Conservation (phyloP, 2,329 filamentous ascomycete species). For the Cercospora nicotianae region DNA sequence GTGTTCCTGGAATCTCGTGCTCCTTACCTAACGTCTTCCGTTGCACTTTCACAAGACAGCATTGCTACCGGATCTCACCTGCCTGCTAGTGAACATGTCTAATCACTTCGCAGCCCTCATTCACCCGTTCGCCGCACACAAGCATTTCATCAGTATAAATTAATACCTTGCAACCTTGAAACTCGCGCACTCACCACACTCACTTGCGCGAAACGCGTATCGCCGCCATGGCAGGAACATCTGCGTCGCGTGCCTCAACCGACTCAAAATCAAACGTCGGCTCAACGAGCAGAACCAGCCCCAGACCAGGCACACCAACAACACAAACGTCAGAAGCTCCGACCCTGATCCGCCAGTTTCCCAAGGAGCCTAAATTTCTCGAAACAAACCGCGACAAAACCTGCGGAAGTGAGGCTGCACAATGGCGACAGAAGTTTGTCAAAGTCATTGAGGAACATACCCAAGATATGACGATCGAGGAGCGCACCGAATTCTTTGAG, state of each 20-base stretch:
- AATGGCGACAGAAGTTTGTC: constrained; percentile 11
- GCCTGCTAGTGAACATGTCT: constrained; percentile 1
- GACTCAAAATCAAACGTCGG: neutral
- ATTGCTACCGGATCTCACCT: neutral
- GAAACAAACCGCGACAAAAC: constrained; percentile 6
- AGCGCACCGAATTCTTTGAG: constrained; percentile 14
- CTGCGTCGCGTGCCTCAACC: neutral
- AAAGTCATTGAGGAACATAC: constrained; percentile 11
- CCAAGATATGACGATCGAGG: constrained; percentile 7
- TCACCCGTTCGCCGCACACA: neutral
- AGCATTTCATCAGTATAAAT: neutral
- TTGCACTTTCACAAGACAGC: neutral
- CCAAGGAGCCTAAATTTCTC: constrained; percentile 1
- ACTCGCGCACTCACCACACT: neutral
- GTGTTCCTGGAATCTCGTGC: neutral
- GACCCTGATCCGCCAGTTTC: constrained; percentile 1
- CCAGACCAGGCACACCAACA: constrained; percentile 1
- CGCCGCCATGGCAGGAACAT: neutral
- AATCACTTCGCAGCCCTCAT: constrained; percentile 8
- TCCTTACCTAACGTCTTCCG: neutral
- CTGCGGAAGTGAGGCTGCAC: constrained; percentile 5
- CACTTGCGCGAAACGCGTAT: neutral
- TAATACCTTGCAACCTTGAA: neutral
- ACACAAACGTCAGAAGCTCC: constrained; percentile 12
- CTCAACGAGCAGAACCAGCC: neutral